Conservation (phyloP, 75 land plant genomes). For the Sequoiadendron giganteum region DNA sequence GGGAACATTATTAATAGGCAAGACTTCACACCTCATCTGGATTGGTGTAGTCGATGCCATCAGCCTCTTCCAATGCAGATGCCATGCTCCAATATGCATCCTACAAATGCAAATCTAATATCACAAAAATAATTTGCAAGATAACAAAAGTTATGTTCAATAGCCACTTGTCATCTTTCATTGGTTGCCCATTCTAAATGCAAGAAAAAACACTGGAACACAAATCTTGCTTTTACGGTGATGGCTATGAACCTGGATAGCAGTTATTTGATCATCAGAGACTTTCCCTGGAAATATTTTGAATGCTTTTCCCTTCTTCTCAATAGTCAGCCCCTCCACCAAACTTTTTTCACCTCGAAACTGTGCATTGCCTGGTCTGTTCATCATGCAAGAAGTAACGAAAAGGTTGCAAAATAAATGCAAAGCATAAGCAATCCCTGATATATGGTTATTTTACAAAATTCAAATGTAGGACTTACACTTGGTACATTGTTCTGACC, state of each 20-base stretch:
- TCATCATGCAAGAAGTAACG: neutral
- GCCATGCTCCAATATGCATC: slow-evolving; percentile 93
- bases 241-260: slow-evolving; percentile 54
- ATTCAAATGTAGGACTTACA: slow-evolving; percentile 36
- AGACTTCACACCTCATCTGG: slow-evolving; percentile 81
- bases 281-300: slow-evolving; percentile 56
- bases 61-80: slow-evolving; percentile 83
- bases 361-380: slow-evolving; percentile 1
- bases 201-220: slow-evolving; percentile 1
- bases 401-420: neutral
- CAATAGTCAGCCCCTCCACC: slow-evolving; percentile 44
- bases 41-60: slow-evolving; percentile 89
- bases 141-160: neutral
- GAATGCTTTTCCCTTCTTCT: slow-evolving; percentile 61
- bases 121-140: neutral
- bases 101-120: slow-evolving; percentile 31
- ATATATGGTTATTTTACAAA: neutral
- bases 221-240: neutral
- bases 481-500: slow-evolving; percentile 58
- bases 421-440: neutral
- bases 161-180: slow-evolving; percentile 1
- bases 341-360: neutral
- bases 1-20: neutral
- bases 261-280: slow-evolving; percentile 59
- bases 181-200: neutral